Conservation (phyloP, 805 yeast species). For the Barnettozyma botsteinii region DNA sequence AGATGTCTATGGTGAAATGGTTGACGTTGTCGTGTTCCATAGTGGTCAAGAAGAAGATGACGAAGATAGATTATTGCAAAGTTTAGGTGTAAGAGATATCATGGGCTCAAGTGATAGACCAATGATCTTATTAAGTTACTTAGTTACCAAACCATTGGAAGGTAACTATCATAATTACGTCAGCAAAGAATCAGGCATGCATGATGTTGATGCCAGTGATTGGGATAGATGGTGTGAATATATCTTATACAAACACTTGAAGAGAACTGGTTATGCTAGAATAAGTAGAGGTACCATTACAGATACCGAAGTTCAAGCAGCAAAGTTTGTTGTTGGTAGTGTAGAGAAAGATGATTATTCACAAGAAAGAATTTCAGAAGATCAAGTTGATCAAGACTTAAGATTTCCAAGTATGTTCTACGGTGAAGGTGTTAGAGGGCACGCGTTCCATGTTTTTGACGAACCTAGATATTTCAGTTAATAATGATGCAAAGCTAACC, state of each 20-base stretch:
- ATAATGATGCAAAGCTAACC: too few species aligned
- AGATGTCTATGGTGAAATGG: constrained; percentile 78
- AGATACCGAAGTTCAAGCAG: constrained; percentile 94
- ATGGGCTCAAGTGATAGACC: constrained; percentile 85
- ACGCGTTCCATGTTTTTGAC: constrained; percentile 88
- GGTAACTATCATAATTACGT: constrained; percentile 94
- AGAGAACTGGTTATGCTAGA: constrained; percentile 90
- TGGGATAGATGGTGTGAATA: constrained; percentile 99
- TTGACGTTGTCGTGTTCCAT: constrained; percentile 96
- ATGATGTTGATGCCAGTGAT: constrained; percentile 88
- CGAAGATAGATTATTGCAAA: constrained; percentile 86
- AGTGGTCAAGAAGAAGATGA: constrained; percentile 97
- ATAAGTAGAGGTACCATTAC: constrained; percentile 90
- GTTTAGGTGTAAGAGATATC: constrained; percentile 64
- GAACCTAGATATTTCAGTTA: constrained; percentile 50
- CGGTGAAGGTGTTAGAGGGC: constrained; percentile 93
- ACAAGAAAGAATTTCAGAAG: constrained; percentile 51
- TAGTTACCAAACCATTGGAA: constrained; percentile 80
- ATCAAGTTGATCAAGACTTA: constrained; percentile 50
- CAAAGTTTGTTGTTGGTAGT: constrained; percentile 54
- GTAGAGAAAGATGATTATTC: constrained; percentile 38
- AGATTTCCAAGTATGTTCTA: constrained; percentile 74
- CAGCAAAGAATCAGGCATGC: constrained; percentile 77
- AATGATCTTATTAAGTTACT: constrained; percentile 78
- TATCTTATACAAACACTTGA: constrained; percentile 79